A percentile compares a stretch with the other conserved stretches of the same genome.
These are phyloP conservation scores for Alternaria arbusti DNA, from an alignment of 2,329 filamentous ascomycete genomes.

Conservation along the genomic window DNA sequence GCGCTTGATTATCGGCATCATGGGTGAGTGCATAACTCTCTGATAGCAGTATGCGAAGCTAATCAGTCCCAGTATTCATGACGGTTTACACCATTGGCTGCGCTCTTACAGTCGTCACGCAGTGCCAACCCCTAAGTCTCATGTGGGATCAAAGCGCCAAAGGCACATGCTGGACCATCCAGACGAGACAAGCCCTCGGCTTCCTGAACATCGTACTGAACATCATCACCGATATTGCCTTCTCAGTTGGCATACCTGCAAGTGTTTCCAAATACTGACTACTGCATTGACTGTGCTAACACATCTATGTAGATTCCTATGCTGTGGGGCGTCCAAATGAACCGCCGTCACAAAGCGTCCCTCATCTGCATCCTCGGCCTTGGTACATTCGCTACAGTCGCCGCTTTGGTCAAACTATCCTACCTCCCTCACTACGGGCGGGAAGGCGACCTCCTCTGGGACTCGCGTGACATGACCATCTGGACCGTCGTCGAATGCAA, in stretches of 20 bases:
- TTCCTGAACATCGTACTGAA: conserved; percentile 55
- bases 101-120: conserved; percentile 56
- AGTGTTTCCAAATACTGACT: background rate
- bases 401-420: conserved; percentile 50
- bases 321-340: conserved; percentile 46
- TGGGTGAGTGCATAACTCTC: conserved; percentile 43
- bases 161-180: conserved; percentile 54
- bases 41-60: background rate
- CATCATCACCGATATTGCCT: conserved; percentile 51
- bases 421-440: conserved; percentile 47
- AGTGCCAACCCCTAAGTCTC: conserved; percentile 56
- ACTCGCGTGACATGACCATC: conserved; percentile 56
- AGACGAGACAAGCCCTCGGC: conserved; percentile 43
- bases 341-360: conserved; percentile 50
- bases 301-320: conserved; percentile 29
- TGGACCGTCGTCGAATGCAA: conserved; percentile 56
- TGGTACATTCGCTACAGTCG: conserved; percentile 55
- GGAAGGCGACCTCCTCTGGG: conserved; percentile 48
- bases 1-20: conserved; percentile 51
- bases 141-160: conserved; percentile 54
- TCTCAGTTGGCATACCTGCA: conserved; percentile 50
- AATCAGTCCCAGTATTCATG: conserved; percentile 49
- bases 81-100: conserved; percentile 53
- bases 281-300: background rate
- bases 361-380: conserved; percentile 53